phyloP scores from a whole-genome alignment of 352 stramenopile genomes.

The Thraustochytrium sp. region DNA sequence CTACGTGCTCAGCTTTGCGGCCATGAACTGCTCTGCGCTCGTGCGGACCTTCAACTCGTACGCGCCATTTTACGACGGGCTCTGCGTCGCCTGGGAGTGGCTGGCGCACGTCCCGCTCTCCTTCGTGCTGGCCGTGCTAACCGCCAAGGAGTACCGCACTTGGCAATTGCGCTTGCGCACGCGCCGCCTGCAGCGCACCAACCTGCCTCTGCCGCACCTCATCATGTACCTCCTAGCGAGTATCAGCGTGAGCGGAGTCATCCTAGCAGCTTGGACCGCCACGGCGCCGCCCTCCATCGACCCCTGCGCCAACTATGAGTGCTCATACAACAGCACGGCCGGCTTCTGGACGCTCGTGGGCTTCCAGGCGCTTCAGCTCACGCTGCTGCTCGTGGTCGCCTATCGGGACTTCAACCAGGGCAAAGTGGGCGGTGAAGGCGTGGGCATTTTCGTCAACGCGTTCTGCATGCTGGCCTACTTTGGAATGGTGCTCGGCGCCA shows the following conservation, averaged over 20 bases:
- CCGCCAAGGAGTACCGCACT: conserved; percentile 28
- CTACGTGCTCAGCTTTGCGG: not conserved
- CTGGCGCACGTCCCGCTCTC: not conserved
- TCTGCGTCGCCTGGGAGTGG: conserved; percentile 3
- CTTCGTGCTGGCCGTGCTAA: conserved; percentile 11
- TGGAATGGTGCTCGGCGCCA: not conserved
- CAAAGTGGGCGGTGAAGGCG: not conserved
- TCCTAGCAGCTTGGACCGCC: conserved; percentile 4
- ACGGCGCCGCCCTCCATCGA: not conserved
- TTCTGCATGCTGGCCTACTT: not conserved
- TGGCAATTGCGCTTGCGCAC: not conserved
- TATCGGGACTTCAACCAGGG: not conserved
- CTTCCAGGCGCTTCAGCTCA: not conserved
- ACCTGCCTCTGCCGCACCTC: not conserved
- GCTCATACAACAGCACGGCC: not conserved
- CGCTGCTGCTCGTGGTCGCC: not conserved
- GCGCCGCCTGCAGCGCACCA: not conserved
- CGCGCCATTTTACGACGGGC: not conserved
- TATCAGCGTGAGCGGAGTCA: not conserved
- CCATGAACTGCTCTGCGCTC: conserved; percentile 6
- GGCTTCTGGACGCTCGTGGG: not conserved
- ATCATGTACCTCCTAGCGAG: not conserved
- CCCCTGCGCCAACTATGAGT: conserved; percentile 18
- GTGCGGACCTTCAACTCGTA: not conserved
- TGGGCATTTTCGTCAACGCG: not conserved